Evolutionary conservation across 2,329 filamentous ascomycete species (phyloP).

Genomic region (Phaeosphaeria sp.): DNA sequence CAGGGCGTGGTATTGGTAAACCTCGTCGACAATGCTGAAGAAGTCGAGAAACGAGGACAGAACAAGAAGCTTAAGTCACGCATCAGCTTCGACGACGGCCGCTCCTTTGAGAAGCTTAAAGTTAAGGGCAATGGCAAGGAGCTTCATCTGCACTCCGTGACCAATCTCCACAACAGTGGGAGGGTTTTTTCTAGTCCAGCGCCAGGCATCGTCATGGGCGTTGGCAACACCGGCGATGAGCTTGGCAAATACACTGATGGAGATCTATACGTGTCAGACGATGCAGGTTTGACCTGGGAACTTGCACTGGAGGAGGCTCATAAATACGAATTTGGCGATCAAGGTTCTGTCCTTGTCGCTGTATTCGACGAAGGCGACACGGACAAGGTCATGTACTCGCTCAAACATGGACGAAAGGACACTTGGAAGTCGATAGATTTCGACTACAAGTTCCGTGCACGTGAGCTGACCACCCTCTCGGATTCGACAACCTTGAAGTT

Average conservation of each 20-base stretch:
- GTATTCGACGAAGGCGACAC: slow-evolving; percentile 72
- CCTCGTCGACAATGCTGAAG: slow-evolving; percentile 82
- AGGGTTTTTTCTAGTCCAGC: slow-evolving; percentile 92
- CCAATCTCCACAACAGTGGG: slow-evolving; percentile 80
- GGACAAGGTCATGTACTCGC: slow-evolving; percentile 74
- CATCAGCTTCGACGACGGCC: slow-evolving; percentile 95
- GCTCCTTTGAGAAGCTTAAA: slow-evolving; percentile 79
- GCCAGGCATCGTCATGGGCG: slow-evolving; percentile 90
- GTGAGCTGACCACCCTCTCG: slow-evolving; percentile 82
- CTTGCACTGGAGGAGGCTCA: slow-evolving; percentile 79
- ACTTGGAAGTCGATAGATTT: slow-evolving; percentile 78
- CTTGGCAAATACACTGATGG: slow-evolving; percentile 75
- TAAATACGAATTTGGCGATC: slow-evolving; percentile 95
- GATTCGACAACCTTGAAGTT: slow-evolving; percentile 96
- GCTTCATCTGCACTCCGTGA: slow-evolving; percentile 92
- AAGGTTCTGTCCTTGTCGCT: slow-evolving; percentile 86
- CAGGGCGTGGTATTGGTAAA: slow-evolving; percentile 94
- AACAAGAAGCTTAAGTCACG: slow-evolving; percentile 75
- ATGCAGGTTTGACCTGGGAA: slow-evolving; percentile 87
- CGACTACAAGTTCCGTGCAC: slow-evolving; percentile 72
- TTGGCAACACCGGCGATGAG: slow-evolving; percentile 84
- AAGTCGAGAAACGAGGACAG: slow-evolving; percentile 63
- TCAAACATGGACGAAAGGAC: slow-evolving; percentile 78
- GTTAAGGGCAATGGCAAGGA: slow-evolving; percentile 67
- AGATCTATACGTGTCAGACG: slow-evolving; percentile 85